Base-by-base conservation (phyloP, 768 basidiomycete genomes). In the Filobasidium wieringae region DNA sequence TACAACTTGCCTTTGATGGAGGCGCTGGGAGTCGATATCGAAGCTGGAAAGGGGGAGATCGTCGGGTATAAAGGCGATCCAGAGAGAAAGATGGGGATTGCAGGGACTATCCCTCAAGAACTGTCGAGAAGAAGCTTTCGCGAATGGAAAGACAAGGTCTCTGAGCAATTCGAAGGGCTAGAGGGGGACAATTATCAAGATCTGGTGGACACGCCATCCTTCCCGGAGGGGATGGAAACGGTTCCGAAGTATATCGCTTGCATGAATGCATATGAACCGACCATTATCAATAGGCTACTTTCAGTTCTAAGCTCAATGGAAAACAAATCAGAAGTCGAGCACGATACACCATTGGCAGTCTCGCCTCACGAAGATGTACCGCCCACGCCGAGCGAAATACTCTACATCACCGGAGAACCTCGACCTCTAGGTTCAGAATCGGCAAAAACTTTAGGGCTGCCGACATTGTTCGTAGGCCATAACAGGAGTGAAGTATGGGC, bases 221-320 rank as follows among this genome's bases (percentile, higher is more conserved):
- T 33, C 8, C 24, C 4, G 22, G 12, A 24, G 12, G 45, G 9
- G 26, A 19, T 29, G 3, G 45, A 24, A 14, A n/a, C 14, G 17
- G 12, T 31, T 2, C 49, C 49, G 12, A 24, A n/a, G 9, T 57
- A 57, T 32, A 57, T 57, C 37, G 56, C 56, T 7, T 57, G 56
- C 22, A 57, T 57, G 56, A 57, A 57, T 49, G 56, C 56, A 1
- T 57, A 51, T 32, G 56, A 57, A 24, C 56, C 56, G 14, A 15
- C 24, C 14, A 51, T 36, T 11, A 40, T 57, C 56, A 37, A 57
- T 36, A 45, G 49, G 14, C 43, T 47, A 14, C 24, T 14, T 12
- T 47, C 14, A 6, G n/a, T 47, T 14, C 24, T 47, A 4, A n/a
- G n/a, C n/a, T 47, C 43, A 14, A 47, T 27, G 5, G 24, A 47